Conservation (phyloP, 352 stramenopile species). For the Phytophthora ohioensis region DNA sequence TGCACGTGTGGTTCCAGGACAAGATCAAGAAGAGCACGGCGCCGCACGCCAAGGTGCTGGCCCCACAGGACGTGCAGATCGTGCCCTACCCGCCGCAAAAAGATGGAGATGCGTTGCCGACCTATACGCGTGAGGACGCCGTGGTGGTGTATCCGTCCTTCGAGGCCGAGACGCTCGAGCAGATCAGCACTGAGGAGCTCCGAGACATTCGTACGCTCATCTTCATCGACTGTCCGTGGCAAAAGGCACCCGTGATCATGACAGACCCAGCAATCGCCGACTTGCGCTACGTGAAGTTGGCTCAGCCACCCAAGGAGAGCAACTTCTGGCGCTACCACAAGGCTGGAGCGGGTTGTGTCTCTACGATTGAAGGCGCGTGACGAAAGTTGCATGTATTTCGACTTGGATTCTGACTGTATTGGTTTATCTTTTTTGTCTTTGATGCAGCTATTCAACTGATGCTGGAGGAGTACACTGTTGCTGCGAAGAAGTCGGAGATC, state of each 20-base stretch:
- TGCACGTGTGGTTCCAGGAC: slow-evolving; percentile 90
- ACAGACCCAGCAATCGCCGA: slow-evolving; percentile 58
- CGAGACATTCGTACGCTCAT: slow-evolving; percentile 69
- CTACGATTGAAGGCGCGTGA: slow-evolving; percentile 87
- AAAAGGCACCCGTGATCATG: slow-evolving; percentile 85
- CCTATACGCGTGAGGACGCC: slow-evolving; percentile 68
- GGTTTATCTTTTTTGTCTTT: slow-evolving; percentile 5
- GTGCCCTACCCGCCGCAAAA: slow-evolving; percentile 55
- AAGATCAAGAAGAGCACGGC: slow-evolving; percentile 92
- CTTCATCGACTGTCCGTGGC: slow-evolving; percentile 90
- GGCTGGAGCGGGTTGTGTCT: slow-evolving; percentile 85
- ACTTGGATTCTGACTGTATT: not conserved
- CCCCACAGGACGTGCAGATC: slow-evolving; percentile 76
- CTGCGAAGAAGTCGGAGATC: slow-evolving; percentile 45
- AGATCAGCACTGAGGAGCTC: slow-evolving; percentile 70
- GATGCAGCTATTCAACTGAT: slow-evolving; percentile 83
- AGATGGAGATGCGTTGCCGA: slow-evolving; percentile 31
- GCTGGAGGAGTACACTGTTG: slow-evolving; percentile 77
- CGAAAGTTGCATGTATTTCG: not conserved
- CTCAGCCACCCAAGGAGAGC: slow-evolving; percentile 77
- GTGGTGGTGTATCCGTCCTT: slow-evolving; percentile 88
- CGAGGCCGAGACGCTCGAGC: slow-evolving; percentile 66
- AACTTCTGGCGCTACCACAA: slow-evolving; percentile 92
- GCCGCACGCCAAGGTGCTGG: slow-evolving; percentile 85
- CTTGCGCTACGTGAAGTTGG: slow-evolving; percentile 83